Conservation (phyloP, 768 basidiomycete species). For the Chiua virens region DNA sequence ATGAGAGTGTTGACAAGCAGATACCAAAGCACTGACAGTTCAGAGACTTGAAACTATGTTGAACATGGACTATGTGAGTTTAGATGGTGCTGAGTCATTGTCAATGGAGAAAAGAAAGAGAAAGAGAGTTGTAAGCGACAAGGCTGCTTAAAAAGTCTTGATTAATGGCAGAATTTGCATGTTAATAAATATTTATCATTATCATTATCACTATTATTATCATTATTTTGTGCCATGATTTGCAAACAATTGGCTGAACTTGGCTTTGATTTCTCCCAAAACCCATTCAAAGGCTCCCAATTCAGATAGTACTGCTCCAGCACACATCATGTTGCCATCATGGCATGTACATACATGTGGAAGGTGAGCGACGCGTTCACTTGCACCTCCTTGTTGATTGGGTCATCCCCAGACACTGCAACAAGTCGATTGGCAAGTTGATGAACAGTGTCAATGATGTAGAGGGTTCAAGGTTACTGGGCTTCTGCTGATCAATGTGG, state of each 20-base stretch:
- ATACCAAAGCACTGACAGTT: too few relatives aligned
- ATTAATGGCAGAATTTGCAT: too few relatives aligned
- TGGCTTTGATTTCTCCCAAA: slow-evolving; percentile 88
- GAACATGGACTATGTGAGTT: too few relatives aligned
- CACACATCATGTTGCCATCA: slow-evolving; percentile 83
- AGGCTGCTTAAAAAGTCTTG: too few relatives aligned
- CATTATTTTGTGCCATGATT: too few relatives aligned
- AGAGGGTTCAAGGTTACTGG: slow-evolving; percentile 89
- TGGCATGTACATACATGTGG: slow-evolving; percentile 89
- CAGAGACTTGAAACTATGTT: too few relatives aligned
- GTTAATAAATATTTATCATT: too few relatives aligned
- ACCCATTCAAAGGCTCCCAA: slow-evolving; percentile 97
- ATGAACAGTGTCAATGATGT: slow-evolving; percentile 79
- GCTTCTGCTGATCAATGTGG: slow-evolving; percentile 92
- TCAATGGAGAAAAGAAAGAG: too few relatives aligned
- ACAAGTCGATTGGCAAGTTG: slow-evolving; percentile 76
- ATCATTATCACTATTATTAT: too few relatives aligned
- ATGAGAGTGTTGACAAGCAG: too few relatives aligned
- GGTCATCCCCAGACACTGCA: slow-evolving; percentile 85
- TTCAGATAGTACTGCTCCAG: slow-evolving; percentile 87
- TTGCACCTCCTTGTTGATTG: slow-evolving; percentile 74
- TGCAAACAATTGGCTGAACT: slow-evolving; percentile 90
- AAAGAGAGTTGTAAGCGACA: too few relatives aligned
- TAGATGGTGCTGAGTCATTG: too few relatives aligned
- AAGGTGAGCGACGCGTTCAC: slow-evolving; percentile 89